Conservation (phyloP, 768 basidiomycete genomes). For the Cystofilobasidium bisporidii region DNA sequence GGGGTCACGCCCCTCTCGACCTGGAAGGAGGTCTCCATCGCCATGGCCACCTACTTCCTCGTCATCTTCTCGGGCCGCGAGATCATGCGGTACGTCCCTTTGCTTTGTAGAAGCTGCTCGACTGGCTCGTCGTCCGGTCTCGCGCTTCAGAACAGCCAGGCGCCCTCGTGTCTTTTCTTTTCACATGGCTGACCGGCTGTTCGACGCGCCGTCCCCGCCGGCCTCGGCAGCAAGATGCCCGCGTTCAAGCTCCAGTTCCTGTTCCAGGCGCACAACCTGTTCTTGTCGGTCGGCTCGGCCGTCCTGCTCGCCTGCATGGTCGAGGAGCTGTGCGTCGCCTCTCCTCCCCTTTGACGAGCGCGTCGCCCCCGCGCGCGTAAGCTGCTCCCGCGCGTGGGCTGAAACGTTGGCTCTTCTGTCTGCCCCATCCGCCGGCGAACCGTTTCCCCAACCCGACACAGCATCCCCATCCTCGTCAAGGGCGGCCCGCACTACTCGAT, state of each 20-base stretch:
- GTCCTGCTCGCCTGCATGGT: conserved; percentile 77
- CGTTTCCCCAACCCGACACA: conserved; percentile 25
- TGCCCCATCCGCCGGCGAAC: no score
- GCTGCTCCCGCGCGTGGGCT: no score
- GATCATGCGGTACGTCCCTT: conserved; percentile 57
- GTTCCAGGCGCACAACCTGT: conserved; percentile 81
- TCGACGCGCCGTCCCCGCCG: neutral
- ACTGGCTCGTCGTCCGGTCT: neutral
- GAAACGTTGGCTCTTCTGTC: no score
- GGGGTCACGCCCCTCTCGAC: conserved; percentile 77
- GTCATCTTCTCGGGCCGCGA: conserved; percentile 75
- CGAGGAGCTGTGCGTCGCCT: conserved; percentile 59
- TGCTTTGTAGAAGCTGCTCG: neutral
- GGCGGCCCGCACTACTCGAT: conserved; percentile 65
- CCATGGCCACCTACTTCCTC: conserved; percentile 72
- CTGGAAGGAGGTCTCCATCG: conserved; percentile 53
- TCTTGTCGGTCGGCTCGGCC: conserved; percentile 74
- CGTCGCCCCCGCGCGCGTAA: neutral
- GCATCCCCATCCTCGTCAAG: conserved; percentile 61
- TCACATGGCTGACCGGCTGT: neutral
- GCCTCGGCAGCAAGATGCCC: conserved; percentile 37
- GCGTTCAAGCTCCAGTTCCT: conserved; percentile 56
- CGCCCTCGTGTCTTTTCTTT: neutral
- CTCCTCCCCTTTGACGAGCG: neutral
- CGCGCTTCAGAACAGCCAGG: neutral